Conservation (phyloP, 306 rosid species). For the Gastrolobium bilobum region DNA sequence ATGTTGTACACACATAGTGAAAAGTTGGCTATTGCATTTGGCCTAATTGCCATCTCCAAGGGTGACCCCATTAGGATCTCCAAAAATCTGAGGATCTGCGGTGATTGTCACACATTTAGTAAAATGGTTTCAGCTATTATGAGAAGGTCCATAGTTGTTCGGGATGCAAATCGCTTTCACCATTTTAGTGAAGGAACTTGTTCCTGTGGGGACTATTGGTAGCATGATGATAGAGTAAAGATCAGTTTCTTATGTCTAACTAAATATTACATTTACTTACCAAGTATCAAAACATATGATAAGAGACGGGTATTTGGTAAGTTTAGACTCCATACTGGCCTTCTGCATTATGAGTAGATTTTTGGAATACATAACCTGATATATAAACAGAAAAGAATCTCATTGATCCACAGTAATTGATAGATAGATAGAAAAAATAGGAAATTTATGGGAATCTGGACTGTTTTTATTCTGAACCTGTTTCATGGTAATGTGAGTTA, state of each 20-base stretch:
- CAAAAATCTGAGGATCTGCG: slow-evolving; percentile 83
- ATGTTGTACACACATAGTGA: slow-evolving; percentile 77
- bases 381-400: slow-evolving; percentile 17
- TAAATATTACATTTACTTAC: neutral
- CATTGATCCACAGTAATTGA: neutral
- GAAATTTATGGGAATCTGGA: neutral
- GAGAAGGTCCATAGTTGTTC: slow-evolving; percentile 66
- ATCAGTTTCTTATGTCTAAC: slow-evolving; percentile 20
- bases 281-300: neutral
- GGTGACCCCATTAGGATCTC: slow-evolving; percentile 72
- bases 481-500: slow-evolving; percentile 1
- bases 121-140: slow-evolving; percentile 70
- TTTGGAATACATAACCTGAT: neutral
- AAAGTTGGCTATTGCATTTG: slow-evolving; percentile 86
- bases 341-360: slow-evolving; percentile 25
- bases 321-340: slow-evolving; percentile 20
- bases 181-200: slow-evolving; percentile 76
- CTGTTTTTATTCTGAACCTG: neutral
- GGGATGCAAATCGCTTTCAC: slow-evolving; percentile 81
- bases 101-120: slow-evolving; percentile 82
- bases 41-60: slow-evolving; percentile 60
- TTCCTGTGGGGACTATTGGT: slow-evolving; percentile 87
- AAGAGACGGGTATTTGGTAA: slow-evolving; percentile 6
- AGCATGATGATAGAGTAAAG: slow-evolving; percentile 31
- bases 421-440: neutral